These are phyloP conservation scores for Fusarium irregulare DNA, from an alignment of 2,329 filamentous ascomycete species.

Conservation along the genomic window DNA sequence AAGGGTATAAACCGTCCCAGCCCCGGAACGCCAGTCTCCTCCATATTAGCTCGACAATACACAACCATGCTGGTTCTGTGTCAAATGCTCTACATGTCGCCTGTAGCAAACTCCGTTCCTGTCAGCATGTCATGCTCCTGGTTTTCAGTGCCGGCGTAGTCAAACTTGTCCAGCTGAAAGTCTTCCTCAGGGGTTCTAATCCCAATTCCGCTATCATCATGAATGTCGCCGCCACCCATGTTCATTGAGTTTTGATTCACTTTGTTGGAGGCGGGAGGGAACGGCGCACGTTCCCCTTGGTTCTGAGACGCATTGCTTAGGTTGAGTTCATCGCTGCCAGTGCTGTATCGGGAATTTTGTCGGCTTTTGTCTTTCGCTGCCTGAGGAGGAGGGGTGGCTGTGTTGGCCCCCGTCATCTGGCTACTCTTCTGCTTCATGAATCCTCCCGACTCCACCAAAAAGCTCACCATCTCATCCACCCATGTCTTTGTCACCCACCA, in stretches of 20 bases:
- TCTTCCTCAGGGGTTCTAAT: conserved; percentile 76
- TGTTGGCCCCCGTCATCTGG: conserved; percentile 44
- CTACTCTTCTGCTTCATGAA: conserved; percentile 75
- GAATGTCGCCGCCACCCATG: conserved; percentile 58
- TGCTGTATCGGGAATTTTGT: conserved; percentile 56
- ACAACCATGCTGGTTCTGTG: conserved; percentile 1
- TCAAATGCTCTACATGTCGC: conserved; percentile 30
- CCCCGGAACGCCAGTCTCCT: conserved; percentile 41
- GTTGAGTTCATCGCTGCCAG: conserved; percentile 59
- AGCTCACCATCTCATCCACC: conserved; percentile 92
- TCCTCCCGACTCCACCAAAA: conserved; percentile 89
- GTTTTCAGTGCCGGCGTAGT: conserved; percentile 54
- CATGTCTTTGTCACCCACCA: conserved; percentile 98
- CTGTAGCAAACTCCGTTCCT: conserved; percentile 46
- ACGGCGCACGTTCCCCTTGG: conserved; percentile 63
- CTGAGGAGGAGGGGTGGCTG: conserved; percentile 50
- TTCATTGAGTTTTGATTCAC: conserved; percentile 56
- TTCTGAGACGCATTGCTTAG: conserved; percentile 59
- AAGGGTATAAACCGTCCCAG: conserved; percentile 39
- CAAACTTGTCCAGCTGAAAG: conserved; percentile 70
- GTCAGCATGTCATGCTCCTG: conserved; percentile 51
- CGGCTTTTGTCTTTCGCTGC: conserved; percentile 52
- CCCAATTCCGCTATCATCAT: conserved; percentile 81
- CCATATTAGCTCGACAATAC: conserved; percentile 10
- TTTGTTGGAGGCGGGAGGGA: conserved; percentile 56